Evolutionary conservation across 2,329 filamentous ascomycete species (phyloP).

Genomic region (Rhynchosporium graminicola): DNA sequence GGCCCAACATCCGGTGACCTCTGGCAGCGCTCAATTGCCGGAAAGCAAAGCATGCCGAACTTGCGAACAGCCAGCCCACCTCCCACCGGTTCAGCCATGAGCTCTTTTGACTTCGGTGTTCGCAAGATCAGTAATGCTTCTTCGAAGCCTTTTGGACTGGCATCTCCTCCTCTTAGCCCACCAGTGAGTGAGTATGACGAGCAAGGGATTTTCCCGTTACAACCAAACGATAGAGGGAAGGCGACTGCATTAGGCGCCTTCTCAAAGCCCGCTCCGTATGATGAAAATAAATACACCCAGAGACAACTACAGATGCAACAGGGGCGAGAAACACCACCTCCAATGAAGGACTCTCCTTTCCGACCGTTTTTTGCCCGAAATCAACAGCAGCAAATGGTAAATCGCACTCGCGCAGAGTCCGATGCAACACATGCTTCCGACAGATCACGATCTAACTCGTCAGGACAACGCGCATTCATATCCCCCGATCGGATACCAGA

Average conservation of each 20-base stretch:
- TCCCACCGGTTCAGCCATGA: constrained; percentile 42
- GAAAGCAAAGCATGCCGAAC: constrained; percentile 68
- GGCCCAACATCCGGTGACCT: constrained; percentile 49
- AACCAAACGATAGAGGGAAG: constrained; percentile 77
- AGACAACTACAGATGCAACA: constrained; percentile 80
- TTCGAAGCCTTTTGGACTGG: constrained; percentile 40
- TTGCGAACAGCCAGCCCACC: constrained; percentile 57
- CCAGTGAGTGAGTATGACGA: constrained; percentile 74
- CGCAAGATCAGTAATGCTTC: constrained; percentile 39
- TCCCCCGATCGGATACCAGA: constrained; percentile 33
- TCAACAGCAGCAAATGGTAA: constrained; percentile 36
- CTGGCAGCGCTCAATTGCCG: constrained; percentile 51
- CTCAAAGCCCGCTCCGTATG: constrained; percentile 75
- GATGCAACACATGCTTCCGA: constrained; percentile 45
- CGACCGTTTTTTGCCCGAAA: constrained; percentile 32
- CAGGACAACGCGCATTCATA: constrained; percentile 42
- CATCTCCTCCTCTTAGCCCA: constrained; percentile 63
- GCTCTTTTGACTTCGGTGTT: constrained; percentile 42
- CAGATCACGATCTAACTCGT: constrained; percentile 52
- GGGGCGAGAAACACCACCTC: constrained; percentile 63
- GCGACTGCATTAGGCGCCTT: constrained; percentile 73
- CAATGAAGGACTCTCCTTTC: constrained; percentile 36
- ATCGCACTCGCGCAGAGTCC: constrained; percentile 49
- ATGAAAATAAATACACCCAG: constrained; percentile 82
- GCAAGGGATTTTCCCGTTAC: constrained; percentile 62